Conservation (phyloP, 2,329 filamentous ascomycete species). For the Dothidotthia symphoricarpi region DNA sequence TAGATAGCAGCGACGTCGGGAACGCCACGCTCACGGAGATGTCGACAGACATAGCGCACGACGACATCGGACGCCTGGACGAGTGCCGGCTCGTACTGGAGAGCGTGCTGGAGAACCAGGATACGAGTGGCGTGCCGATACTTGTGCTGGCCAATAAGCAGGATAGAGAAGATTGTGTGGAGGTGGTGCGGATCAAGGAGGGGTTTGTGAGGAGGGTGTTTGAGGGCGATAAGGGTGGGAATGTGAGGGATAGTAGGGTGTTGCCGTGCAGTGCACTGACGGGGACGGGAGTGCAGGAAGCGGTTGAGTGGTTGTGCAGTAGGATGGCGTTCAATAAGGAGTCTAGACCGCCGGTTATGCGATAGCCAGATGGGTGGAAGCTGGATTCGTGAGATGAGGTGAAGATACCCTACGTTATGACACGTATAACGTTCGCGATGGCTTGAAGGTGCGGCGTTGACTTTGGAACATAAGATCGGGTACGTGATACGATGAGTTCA, state of each 20-base stretch:
- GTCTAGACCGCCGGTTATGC: slow-evolving; percentile 85
- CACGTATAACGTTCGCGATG: no score
- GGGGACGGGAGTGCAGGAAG: slow-evolving; percentile 79
- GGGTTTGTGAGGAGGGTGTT: slow-evolving; percentile 93
- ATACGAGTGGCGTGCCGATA: slow-evolving; percentile 87
- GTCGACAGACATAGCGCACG: slow-evolving; percentile 32
- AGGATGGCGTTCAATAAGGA: slow-evolving; percentile 97
- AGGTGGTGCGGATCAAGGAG: slow-evolving; percentile 96
- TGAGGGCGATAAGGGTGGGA: slow-evolving; percentile 84
- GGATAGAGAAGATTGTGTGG: slow-evolving; percentile 93
- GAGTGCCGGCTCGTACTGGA: slow-evolving; percentile 90
- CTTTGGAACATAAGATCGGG: no score
- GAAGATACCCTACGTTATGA: not conserved
- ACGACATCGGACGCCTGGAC: slow-evolving; percentile 62
- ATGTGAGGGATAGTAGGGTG: slow-evolving; percentile 85
- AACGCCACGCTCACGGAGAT: slow-evolving; percentile 68
- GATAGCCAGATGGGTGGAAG: slow-evolving; percentile 53
- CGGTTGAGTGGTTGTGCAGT: slow-evolving; percentile 93
- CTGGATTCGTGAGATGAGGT: not conserved
- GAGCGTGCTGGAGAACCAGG: slow-evolving; percentile 80
- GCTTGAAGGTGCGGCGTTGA: no score
- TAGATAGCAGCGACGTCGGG: slow-evolving; percentile 91
- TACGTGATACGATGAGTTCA: no score
- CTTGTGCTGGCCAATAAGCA: slow-evolving; percentile 96
- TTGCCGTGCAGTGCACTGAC: slow-evolving; percentile 89